Percentiles rank a stretch among this genome's conserved stretches.
These are phyloP conservation scores for Agapanthus africanus DNA, from an alignment of 106 monocot genomes.

Conservation along the genomic window DNA sequence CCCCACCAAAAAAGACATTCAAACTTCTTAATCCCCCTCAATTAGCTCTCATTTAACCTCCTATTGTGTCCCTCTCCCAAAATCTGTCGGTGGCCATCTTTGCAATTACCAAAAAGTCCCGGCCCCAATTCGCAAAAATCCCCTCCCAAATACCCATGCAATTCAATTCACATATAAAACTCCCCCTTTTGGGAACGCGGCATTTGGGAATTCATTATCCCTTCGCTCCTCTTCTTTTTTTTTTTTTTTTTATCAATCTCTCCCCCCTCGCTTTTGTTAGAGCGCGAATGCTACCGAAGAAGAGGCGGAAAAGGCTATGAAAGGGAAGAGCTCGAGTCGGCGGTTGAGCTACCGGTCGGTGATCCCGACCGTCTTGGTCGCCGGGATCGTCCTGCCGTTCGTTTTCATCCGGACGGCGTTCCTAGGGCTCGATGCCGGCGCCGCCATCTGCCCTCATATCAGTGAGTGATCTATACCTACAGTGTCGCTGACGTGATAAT, in stretches of 20 bases:
- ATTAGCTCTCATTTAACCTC: too few relatives aligned
- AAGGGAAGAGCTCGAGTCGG: conserved; percentile 13
- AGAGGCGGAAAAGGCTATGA: conserved; percentile 15
- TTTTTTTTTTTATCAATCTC: neutral
- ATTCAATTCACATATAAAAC: too few relatives aligned
- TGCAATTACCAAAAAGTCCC: neutral
- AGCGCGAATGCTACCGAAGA: too few relatives aligned
- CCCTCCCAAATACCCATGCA: too few relatives aligned
- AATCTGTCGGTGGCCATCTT: conserved; percentile 6
- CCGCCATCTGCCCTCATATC: conserved; percentile 44
- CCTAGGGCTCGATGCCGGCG: conserved; percentile 43
- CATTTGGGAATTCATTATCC: neutral
- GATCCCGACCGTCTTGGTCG: conserved; percentile 28
- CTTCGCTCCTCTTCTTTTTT: neutral
- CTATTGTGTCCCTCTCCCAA: too few relatives aligned
- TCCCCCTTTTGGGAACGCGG: neutral
- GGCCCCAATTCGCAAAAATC: neutral
- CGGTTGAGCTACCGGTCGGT: conserved; percentile 31
- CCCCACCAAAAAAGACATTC: too few relatives aligned
- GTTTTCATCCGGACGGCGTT: conserved; percentile 40
- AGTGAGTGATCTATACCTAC: too few relatives aligned
- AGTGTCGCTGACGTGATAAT: too few relatives aligned
- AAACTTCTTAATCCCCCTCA: too few relatives aligned
- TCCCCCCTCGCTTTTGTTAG: too few relatives aligned
- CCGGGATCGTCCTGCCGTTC: conserved; percentile 39